A percentile compares a stretch with the other conserved stretches of the same genome.
These are phyloP conservation scores for Talaromyces ruber DNA, from an alignment of 495 filamentous ascomycete genomes.

Conservation along the genomic window DNA sequence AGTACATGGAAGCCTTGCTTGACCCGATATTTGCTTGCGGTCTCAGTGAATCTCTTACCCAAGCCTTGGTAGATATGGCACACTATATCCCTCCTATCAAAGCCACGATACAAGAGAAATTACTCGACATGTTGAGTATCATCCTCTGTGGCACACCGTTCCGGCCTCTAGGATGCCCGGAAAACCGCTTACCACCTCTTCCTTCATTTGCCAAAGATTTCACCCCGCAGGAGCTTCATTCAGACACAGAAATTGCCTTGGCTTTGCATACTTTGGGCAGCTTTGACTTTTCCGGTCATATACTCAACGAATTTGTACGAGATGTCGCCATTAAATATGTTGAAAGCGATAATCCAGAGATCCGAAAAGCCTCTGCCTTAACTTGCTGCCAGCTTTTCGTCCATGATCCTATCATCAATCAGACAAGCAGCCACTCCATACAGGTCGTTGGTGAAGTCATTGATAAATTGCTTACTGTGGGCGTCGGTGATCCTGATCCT, in stretches of 20 bases:
- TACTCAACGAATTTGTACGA: constrained; percentile 95
- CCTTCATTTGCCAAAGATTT: constrained; percentile 82
- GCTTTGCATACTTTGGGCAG: constrained; percentile 89
- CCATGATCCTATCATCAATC: constrained; percentile 91
- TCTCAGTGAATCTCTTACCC: constrained; percentile 81
- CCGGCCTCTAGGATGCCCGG: constrained; percentile 80
- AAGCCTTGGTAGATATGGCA: constrained; percentile 95
- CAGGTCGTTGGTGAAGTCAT: constrained; percentile 97
- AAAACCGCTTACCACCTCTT: constrained; percentile 53
- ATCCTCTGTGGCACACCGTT: constrained; percentile 89
- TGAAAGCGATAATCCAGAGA: constrained; percentile 87
- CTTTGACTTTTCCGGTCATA: constrained; percentile 92
- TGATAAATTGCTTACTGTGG: constrained; percentile 88
- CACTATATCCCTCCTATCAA: constrained; percentile 97
- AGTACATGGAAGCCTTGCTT: constrained; percentile 92
- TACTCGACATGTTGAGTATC: constrained; percentile 90
- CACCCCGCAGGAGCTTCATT: constrained; percentile 55
- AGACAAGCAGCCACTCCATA: constrained; percentile 91
- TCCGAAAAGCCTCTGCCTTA: constrained; percentile 87
- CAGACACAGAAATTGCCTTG: constrained; percentile 82
- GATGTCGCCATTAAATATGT: constrained; percentile 98
- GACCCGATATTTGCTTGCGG: constrained; percentile 97
- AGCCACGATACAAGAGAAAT: constrained; percentile 80
- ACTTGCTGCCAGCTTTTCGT: constrained; percentile 98
- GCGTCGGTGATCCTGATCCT: constrained; percentile 82